A percentile compares a stretch with the other conserved stretches of the same genome.
Evolutionary conservation across 345 rosid genomes (phyloP).

Genomic region (Capsella bursapastoris): DNA sequence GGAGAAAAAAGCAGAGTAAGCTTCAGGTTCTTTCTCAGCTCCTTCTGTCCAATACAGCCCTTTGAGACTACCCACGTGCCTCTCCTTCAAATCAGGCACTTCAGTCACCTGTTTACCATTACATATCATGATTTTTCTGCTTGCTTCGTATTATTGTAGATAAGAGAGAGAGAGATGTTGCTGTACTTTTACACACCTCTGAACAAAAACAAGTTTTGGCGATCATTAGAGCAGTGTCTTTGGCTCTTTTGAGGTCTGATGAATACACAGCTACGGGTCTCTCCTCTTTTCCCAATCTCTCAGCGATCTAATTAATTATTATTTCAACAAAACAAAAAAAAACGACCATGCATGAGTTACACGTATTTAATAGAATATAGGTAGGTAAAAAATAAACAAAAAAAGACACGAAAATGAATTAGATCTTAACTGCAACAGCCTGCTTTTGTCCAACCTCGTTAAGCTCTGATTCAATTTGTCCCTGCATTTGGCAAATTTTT

Average conservation of each 20-base stretch:
- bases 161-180: neutral
- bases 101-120: conserved; percentile 37
- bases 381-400: too few relatives aligned
- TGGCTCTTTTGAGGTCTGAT: conserved; percentile 47
- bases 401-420: neutral
- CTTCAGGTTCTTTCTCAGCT: conserved; percentile 47
- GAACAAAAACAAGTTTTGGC: conserved; percentile 36
- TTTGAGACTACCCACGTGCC: conserved; percentile 46
- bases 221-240: conserved; percentile 46
- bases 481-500: conserved; percentile 25
- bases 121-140: neutral
- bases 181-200: conserved; percentile 16
- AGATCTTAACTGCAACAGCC: conserved; percentile 51
- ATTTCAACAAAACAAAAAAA: too few relatives aligned
- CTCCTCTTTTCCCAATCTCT: conserved; percentile 44
- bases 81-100: conserved; percentile 43
- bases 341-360: neutral
- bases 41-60: conserved; percentile 47
- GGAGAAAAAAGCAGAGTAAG: conserved; percentile 47
- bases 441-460: conserved; percentile 50
- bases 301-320: conserved; percentile 35
- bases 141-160: neutral
- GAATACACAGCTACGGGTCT: conserved; percentile 45
- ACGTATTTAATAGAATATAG: neutral
- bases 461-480: conserved; percentile 45